Percentiles rank a stretch among this genome's conserved stretches.
phyloP scores from a whole-genome alignment of 73 alveolate species.

The Halteria grandinella region DNA sequence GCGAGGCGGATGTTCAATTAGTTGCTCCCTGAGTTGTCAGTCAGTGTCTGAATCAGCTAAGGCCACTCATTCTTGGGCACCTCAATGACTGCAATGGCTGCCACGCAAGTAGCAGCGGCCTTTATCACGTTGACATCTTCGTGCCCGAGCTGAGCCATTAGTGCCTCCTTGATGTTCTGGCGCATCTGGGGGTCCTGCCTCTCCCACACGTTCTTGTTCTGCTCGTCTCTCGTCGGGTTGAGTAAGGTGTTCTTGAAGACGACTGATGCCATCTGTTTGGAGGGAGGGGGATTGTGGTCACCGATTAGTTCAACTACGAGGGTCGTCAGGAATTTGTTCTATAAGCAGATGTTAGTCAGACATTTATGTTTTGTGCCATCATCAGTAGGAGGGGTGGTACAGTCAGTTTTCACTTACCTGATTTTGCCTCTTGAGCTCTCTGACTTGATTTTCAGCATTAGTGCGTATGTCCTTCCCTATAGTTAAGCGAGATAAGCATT shows the following conservation, averaged over 20 bases:
- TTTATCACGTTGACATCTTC: not conserved
- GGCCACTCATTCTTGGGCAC: constrained; percentile 7
- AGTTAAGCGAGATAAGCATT: too few species aligned
- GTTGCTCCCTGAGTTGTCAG: not conserved
- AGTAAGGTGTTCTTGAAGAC: constrained; percentile 18
- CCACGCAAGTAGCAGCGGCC: constrained; percentile 46
- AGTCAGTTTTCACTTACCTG: too few species aligned
- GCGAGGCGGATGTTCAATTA: not conserved
- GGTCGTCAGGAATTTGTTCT: constrained; percentile 31
- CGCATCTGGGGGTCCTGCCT: not conserved
- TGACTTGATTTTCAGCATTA: not conserved
- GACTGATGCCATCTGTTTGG: constrained; percentile 11
- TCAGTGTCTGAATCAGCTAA: not conserved
- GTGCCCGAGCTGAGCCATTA: not conserved
- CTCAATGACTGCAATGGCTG: constrained; percentile 41
- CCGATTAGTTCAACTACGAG: not conserved
- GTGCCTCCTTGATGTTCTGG: constrained; percentile 12
- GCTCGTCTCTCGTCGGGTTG: constrained; percentile 15
- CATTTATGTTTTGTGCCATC: too few species aligned
- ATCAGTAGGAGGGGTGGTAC: too few species aligned
- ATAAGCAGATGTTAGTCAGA: not conserved
- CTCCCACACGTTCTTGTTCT: constrained; percentile 1
- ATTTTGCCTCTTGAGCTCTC: not conserved
- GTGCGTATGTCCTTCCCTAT: not conserved
- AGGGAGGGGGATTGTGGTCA: not conserved